Conservation (phyloP, 768 basidiomycete species). For the Cubamyces lactineus region DNA sequence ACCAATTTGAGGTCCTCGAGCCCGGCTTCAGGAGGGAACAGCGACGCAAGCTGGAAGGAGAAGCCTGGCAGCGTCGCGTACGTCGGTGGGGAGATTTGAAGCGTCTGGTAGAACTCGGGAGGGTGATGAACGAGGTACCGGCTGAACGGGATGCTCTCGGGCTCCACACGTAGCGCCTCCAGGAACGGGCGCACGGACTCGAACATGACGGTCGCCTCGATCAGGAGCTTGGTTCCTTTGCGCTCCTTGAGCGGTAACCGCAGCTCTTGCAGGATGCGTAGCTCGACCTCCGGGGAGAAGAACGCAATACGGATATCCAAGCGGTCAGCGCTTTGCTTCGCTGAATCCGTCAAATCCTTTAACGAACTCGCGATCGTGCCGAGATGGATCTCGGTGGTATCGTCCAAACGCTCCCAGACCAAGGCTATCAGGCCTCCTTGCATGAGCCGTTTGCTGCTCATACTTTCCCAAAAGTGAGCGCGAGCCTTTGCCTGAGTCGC, state of each 20-base stretch:
- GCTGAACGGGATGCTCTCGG: slow-evolving; percentile 58
- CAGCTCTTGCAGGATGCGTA: slow-evolving; percentile 47
- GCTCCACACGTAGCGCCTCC: slow-evolving; percentile 58
- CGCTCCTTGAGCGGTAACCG: slow-evolving; percentile 28
- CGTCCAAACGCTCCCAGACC: slow-evolving; percentile 46
- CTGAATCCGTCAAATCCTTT: slow-evolving; percentile 50
- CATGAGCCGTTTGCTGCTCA: slow-evolving; percentile 59
- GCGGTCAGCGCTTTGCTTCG: slow-evolving; percentile 35
- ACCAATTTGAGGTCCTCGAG: slow-evolving; percentile 46
- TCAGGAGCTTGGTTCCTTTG: slow-evolving; percentile 41
- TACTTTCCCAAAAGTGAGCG: slow-evolving; percentile 61
- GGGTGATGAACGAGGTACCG: slow-evolving; percentile 54
- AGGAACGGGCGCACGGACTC: slow-evolving; percentile 72
- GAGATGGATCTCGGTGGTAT: slow-evolving; percentile 45
- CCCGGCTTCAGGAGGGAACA: slow-evolving; percentile 49
- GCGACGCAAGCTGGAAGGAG: slow-evolving; percentile 53
- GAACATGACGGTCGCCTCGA: slow-evolving; percentile 68
- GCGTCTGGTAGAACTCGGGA: slow-evolving; percentile 35
- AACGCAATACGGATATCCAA: slow-evolving; percentile 58
- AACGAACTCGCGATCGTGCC: slow-evolving; percentile 51
- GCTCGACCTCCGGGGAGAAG: slow-evolving; percentile 61
- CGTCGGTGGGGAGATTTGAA: slow-evolving; percentile 51
- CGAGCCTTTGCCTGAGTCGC: slow-evolving; percentile 43
- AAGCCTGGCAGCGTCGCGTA: slow-evolving; percentile 61
- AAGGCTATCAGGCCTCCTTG: slow-evolving; percentile 68